phyloP scores from a whole-genome alignment of 306 rosid species.

The Cyamopsis tetragonoloba region DNA sequence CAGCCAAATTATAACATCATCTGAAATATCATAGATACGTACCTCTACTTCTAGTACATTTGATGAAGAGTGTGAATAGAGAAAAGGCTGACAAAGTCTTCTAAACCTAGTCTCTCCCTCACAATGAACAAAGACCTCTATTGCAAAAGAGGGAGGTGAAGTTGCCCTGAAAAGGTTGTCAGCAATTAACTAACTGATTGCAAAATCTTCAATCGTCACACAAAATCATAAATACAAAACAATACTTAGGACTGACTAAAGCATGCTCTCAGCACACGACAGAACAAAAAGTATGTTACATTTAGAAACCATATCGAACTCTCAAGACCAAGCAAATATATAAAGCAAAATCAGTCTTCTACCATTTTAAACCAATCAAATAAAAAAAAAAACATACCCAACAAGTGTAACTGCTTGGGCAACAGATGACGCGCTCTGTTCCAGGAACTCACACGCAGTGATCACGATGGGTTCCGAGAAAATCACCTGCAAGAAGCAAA shows the following conservation, averaged over 20 bases:
- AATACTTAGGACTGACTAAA: not conserved
- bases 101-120: constrained; percentile 99
- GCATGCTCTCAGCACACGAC: not conserved
- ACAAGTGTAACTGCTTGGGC: constrained; percentile 80
- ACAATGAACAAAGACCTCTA: constrained; percentile 95
- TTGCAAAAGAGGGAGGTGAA: constrained; percentile 96
- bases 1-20: not conserved
- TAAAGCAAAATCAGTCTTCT: not conserved
- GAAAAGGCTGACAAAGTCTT: constrained; percentile 95
- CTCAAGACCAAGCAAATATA: not conserved
- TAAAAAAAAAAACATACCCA: constrained; percentile 47
- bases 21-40: constrained; percentile 50
- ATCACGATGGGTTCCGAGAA: constrained; percentile 83
- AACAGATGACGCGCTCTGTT: constrained; percentile 77
- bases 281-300: not conserved
- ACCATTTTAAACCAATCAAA: not conserved
- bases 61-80: constrained; percentile 95
- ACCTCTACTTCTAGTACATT: constrained; percentile 99
- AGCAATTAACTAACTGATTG: constrained; percentile 6
- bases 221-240: constrained; percentile 1
- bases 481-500: constrained; percentile 51
- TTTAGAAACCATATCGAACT: not conserved
- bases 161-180: constrained; percentile 68
- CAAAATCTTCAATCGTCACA: constrained; percentile 17
- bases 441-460: constrained; percentile 93